Base-by-base conservation (phyloP, 768 basidiomycete species). In the Cubamyces lactineus region DNA sequence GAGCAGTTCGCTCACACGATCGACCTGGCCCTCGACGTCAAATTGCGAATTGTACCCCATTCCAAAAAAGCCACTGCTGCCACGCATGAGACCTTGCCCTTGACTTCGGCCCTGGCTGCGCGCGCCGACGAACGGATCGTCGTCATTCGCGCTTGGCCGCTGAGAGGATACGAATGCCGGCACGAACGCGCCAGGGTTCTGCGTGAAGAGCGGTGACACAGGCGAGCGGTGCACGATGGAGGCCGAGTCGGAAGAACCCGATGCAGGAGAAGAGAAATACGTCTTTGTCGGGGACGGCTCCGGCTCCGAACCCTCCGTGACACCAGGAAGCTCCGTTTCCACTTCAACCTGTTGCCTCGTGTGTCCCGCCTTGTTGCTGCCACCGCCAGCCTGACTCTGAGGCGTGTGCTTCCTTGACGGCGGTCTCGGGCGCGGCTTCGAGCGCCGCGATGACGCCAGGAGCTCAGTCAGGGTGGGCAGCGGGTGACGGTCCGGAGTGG, bases 11-110 rank as follows among this genome's bases (percentile, higher is more conserved):
- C 77, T 80, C 5, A 85, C 85, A 64, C 77, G 71, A 49, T 82
- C 81, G 17, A 84, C 79, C 63, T 80, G 78, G n/a, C 75, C 78
- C 66, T 85, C 82, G 2, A 86, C 76, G 60, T 85, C 82, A 58
- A 84, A 82, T 63, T 86, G 86, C 4, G 86, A 86, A 61, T 80
- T 84, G 66, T 80, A 86, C 2, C 78, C 79, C 73, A 76, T 73
- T 63, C 75, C 79, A 41, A 75, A 69, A 17, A 71, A 48, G 13
- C 72, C 74, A 56, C 69, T 68, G 53, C 69, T 71, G 48, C 65
- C 67, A 16, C 70, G 67, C 39, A 53, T 50, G 45, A 68, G 60
- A 15, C 51, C 41, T 26, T 46, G 55, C 12, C 48, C 38, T 40
- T 60, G 49, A 30, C 47, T 52, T 39, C 50, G 62, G 5, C 53